A percentile compares a stretch with the other conserved stretches of the same genome.
These are phyloP conservation scores for Penicillium nucicola DNA, from an alignment of 495 filamentous ascomycete genomes.

Conservation along the genomic window DNA sequence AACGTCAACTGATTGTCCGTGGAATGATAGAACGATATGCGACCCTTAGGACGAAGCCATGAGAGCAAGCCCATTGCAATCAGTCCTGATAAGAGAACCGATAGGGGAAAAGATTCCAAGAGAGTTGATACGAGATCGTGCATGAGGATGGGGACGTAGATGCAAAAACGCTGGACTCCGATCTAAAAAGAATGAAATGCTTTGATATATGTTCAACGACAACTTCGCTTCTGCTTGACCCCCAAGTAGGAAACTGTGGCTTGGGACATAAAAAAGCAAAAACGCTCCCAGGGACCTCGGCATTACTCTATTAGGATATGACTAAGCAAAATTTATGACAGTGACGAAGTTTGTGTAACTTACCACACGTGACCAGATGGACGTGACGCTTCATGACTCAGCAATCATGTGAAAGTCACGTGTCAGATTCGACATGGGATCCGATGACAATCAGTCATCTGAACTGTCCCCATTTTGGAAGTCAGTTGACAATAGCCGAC, in stretches of 20 bases:
- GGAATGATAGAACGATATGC: constrained; percentile 38
- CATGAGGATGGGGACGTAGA: constrained; percentile 9
- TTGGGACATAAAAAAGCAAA: constrained; percentile 3
- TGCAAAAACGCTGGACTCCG: neutral
- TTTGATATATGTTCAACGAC: neutral
- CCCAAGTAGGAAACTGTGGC: neutral
- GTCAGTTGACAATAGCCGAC: constrained; percentile 28
- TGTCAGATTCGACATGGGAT: neutral
- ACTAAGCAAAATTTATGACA: no score
- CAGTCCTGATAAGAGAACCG: constrained; percentile 31
- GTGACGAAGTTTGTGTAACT: no score
- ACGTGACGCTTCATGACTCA: no score
- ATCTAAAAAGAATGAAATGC: neutral
- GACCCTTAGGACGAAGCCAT: constrained; percentile 36
- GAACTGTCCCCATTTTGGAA: neutral
- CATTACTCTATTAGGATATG: constrained; percentile 2
- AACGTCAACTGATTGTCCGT: constrained; percentile 40
- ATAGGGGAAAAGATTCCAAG: constrained; percentile 24
- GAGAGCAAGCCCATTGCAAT: constrained; percentile 38
- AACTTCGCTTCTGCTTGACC: neutral
- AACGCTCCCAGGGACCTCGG: constrained; percentile 14
- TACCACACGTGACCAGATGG: no score
- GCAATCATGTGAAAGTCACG: neutral
- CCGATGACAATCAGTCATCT: neutral
- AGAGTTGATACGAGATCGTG: constrained; percentile 16